A percentile compares a stretch with the other conserved stretches of the same genome.
These are phyloP conservation scores for Eutrema heterophyllum DNA, from an alignment of 345 rosid species.

Conservation along the genomic window DNA sequence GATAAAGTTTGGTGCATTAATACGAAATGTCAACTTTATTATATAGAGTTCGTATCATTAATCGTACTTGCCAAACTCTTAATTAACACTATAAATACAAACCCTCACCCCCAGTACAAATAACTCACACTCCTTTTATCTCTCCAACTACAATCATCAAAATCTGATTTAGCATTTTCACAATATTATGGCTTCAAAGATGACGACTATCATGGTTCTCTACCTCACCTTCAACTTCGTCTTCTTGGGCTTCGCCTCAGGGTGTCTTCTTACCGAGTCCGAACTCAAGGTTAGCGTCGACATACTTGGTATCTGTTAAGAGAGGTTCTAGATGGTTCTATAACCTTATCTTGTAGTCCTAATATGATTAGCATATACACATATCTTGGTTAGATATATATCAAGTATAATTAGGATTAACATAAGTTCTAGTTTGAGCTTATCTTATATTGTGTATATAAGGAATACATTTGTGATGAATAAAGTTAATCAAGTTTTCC, in stretches of 20 bases:
- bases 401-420: too few species aligned
- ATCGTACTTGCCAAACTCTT: constrained; percentile 19
- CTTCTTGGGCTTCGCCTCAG: constrained; percentile 4
- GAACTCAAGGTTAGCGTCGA: neutral
- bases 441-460: too few species aligned
- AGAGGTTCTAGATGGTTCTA: too few species aligned
- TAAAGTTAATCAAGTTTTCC: too few species aligned
- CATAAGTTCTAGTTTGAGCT: too few species aligned
- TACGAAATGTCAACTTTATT: neutral
- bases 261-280: neutral
- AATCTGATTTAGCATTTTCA: neutral
- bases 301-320: neutral
- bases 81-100: neutral
- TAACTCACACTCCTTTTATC: neutral
- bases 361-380: too few species aligned
- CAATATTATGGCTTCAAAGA: constrained; percentile 12
- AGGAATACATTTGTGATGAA: too few species aligned
- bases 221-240: constrained; percentile 17
- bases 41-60: neutral
- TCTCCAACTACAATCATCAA: neutral
- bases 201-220: constrained; percentile 14
- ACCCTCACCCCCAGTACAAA: neutral
- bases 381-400: too few species aligned
- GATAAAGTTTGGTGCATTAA: neutral
- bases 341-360: too few species aligned